phyloP scores from a whole-genome alignment of 75 land plant genomes.

The Selaginella tamariscina region DNA sequence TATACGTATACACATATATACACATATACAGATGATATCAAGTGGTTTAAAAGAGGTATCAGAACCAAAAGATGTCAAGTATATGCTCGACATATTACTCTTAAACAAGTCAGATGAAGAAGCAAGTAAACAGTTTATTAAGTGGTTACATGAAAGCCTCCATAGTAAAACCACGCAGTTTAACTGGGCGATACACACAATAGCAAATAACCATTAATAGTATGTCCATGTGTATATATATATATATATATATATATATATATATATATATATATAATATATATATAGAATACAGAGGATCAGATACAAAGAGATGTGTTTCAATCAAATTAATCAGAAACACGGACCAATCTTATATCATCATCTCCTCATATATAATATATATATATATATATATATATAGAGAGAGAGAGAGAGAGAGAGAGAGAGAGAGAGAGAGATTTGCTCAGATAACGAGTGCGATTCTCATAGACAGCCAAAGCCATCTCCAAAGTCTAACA shows the following conservation, averaged over 20 bases:
- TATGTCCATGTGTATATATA: too few relatives aligned
- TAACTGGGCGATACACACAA: constrained; percentile 14
- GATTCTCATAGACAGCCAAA: not conserved
- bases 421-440: not conserved
- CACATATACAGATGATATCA: constrained; percentile 10
- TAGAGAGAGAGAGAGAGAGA: not conserved
- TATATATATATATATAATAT: too few relatives aligned
- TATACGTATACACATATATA: not conserved
- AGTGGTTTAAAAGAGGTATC: constrained; percentile 11
- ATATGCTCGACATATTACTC: constrained; percentile 9
- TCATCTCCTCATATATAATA: not conserved
- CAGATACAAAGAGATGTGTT: not conserved
- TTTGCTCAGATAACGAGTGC: not conserved
- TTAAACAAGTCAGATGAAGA: constrained; percentile 9
- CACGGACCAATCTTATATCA: not conserved
- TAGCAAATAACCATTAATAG: not conserved
- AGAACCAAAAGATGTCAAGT: not conserved
- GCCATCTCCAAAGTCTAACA: not conserved
- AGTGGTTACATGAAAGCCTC: constrained; percentile 12
- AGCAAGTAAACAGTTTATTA: constrained; percentile 6
- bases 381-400: too few relatives aligned
- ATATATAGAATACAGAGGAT: not conserved
- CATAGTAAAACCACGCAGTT: constrained; percentile 13
- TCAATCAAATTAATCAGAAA: not conserved
- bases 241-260: too few relatives aligned